phyloP scores from a whole-genome alignment of 2,329 filamentous ascomycete genomes.

The Aureobasidium pullulans region DNA sequence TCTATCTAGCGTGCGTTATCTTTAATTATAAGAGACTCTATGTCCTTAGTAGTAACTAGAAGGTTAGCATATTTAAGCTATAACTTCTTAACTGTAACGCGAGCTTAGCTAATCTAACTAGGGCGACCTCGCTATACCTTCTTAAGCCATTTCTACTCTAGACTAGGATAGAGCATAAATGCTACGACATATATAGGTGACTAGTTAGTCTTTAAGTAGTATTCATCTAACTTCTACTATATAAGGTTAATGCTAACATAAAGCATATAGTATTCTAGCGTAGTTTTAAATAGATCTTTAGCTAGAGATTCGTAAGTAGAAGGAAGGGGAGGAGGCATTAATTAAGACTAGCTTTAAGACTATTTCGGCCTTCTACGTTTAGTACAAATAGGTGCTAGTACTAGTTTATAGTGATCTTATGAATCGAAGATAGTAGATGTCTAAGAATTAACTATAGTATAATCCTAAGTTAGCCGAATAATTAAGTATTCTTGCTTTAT shows the following conservation, averaged over 20 bases:
- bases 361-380: not conserved
- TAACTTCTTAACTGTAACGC: too few relatives aligned
- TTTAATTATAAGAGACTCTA: too few relatives aligned
- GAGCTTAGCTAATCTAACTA: too few relatives aligned
- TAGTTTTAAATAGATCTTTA: not conserved
- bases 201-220: not conserved
- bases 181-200: not conserved
- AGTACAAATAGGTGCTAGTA: not conserved
- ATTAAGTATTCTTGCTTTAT: not conserved
- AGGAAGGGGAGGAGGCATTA: not conserved
- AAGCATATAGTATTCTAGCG: not conserved
- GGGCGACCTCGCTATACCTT: too few relatives aligned
- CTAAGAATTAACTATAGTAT: not conserved
- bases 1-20: too few relatives aligned
- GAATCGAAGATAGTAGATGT: not conserved
- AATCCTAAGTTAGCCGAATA: not conserved
- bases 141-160: too few relatives aligned
- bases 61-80: too few relatives aligned
- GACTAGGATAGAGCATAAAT: too few relatives aligned
- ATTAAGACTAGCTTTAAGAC: not conserved
- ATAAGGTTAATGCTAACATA: not conserved
- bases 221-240: not conserved
- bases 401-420: not conserved
- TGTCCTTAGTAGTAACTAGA: too few relatives aligned
- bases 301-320: not conserved